Evolutionary conservation across 2,329 filamentous ascomycete species (phyloP).

Genomic region (Meredithiella fracta): DNA sequence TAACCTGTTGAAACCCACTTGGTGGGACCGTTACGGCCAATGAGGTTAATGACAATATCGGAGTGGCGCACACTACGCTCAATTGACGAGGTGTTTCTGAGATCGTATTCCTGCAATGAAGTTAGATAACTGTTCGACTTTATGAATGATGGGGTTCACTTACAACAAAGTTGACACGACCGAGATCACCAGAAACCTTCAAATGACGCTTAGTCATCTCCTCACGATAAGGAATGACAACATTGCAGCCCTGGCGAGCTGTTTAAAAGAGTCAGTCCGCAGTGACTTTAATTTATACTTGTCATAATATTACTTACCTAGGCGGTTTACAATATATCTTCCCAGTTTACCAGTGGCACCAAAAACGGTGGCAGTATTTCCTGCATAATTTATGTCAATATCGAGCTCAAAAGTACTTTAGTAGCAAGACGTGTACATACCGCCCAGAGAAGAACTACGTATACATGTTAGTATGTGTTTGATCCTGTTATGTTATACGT

Average conservation of each 20-base stretch:
- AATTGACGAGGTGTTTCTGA: slow-evolving; percentile 86
- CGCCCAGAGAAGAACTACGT: slow-evolving; percentile 69
- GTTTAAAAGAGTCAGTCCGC: slow-evolving; percentile 2
- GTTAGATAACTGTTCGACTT: slow-evolving; percentile 1
- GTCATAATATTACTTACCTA: slow-evolving; percentile 37
- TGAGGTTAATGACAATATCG: slow-evolving; percentile 91
- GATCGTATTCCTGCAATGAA: slow-evolving; percentile 61
- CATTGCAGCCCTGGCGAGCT: slow-evolving; percentile 88
- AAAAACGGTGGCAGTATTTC: slow-evolving; percentile 93
- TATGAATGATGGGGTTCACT: slow-evolving; percentile 17
- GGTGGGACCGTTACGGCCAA: slow-evolving; percentile 88
- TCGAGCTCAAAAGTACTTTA: background rate
- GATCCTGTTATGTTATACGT: background rate
- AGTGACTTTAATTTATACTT: background rate
- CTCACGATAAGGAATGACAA: slow-evolving; percentile 84
- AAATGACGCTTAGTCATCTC: slow-evolving; percentile 96
- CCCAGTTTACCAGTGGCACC: slow-evolving; percentile 91
- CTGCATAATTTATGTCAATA: slow-evolving; percentile 28
- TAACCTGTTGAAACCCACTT: slow-evolving; percentile 44
- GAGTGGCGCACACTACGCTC: slow-evolving; percentile 95
- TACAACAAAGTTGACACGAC: slow-evolving; percentile 74
- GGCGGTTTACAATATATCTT: slow-evolving; percentile 90
- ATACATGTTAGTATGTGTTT: slow-evolving; percentile 17
- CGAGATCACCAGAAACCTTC: slow-evolving; percentile 89
- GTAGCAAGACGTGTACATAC: slow-evolving; percentile 33